Percentiles rank a stretch among this genome's conserved stretches.
Evolutionary conservation across 495 filamentous ascomycete species (phyloP).

Genomic region (Lineolata rhizophorae): DNA sequence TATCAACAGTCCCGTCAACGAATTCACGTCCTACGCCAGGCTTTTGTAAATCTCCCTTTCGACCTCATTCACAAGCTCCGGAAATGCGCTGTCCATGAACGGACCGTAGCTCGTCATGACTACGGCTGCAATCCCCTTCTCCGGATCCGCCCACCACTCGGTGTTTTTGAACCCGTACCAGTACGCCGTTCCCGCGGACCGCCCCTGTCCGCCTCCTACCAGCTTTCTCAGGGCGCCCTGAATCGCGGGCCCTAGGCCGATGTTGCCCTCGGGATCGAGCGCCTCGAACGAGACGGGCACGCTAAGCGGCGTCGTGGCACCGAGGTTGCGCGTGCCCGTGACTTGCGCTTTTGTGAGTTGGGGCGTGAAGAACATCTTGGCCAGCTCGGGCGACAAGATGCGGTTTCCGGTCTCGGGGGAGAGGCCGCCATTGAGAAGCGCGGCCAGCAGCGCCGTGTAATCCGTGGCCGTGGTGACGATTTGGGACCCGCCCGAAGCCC

Average conservation of each 20-base stretch:
- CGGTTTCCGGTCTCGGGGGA: neutral
- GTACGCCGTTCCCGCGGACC: neutral
- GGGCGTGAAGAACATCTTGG: neutral
- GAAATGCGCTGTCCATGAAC: neutral
- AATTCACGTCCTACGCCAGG: too few species aligned
- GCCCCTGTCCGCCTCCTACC: neutral
- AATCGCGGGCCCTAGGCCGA: neutral
- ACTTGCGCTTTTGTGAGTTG: neutral
- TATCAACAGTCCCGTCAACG: too few species aligned
- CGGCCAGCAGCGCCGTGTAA: neutral
- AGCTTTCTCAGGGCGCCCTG: neutral
- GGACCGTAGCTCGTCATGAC: neutral
- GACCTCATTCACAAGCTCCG: neutral
- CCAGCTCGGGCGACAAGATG: neutral
- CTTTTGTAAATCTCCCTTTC: neutral
- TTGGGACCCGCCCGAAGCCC: neutral
- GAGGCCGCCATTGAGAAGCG: neutral
- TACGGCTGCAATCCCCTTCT: neutral
- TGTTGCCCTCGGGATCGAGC: neutral
- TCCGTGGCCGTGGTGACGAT: neutral
- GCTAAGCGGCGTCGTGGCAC: neutral
- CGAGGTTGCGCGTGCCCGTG: neutral
- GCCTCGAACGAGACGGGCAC: neutral
- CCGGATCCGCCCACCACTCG: neutral
- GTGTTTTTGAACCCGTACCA: neutral